Evolutionary conservation across 352 stramenopile species (phyloP), one percentile per base, ranked within the genome.

Genomic region (Phytophthora multivora): DNA sequence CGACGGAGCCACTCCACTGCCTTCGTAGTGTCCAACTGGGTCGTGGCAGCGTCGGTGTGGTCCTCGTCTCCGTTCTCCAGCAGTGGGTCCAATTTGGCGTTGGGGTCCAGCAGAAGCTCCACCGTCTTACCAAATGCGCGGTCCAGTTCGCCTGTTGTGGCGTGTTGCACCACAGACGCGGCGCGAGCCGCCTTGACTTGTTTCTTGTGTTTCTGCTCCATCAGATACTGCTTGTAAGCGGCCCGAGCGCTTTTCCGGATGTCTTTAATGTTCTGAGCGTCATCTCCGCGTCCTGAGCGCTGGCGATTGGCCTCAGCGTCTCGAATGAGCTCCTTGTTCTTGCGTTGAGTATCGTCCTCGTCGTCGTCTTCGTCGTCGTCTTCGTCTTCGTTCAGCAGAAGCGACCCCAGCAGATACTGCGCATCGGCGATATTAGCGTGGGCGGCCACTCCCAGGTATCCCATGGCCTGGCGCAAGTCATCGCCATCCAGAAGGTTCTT

Each of bases 1-100:
- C 82, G 85, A 36, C 87, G 85, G 28, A 95, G 63, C 87, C 87
- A 95, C 57, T 93, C 83, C 16, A 95, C 70, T 2, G 79, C 83
- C 48, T 90, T 84, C 7, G 81, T 89, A 36, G 75, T 80, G 56
- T 91, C 77, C 16, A 72, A 70, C 42, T 78, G 73, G 39, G 45
- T 55, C 35, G 58, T 70, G 45, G 36, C 71, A 53, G 28, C 16
- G 9, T 60, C 71, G 6, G 31, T 41, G 42, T 69, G 21, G 26
- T 49, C 35, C 0, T 59, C 49, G 12, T 73, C 52, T 3, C 13
- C 40, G 18, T 51, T 63, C 13, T 73, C 66, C 18, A 52, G 59
- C 9, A 94, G 58, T 2, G 84, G 73, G 19, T 72, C 69, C 48
- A 95, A 28, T 65, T 78, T 80, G 16, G 54, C 65, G 13, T 75